phyloP scores from a whole-genome alignment of 176 grass and related monocot species.

The Rhipidocladum racemiflorum region DNA sequence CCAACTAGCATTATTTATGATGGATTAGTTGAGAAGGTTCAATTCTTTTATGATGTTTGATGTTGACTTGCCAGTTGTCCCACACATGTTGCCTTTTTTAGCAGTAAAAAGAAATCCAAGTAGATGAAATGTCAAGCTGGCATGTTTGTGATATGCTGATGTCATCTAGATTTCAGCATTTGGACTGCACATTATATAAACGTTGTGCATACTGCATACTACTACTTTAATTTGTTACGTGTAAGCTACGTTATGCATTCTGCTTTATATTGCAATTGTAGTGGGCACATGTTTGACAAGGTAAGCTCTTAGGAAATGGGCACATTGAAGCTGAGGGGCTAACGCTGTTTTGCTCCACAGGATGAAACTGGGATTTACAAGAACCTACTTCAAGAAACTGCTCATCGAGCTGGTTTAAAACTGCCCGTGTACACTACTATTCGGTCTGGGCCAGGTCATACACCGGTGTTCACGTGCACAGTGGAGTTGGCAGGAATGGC shows the following conservation, averaged over 20 bases:
- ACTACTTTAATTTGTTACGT: not conserved
- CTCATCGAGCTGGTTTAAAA: slow-evolving; percentile 87
- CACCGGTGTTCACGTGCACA: slow-evolving; percentile 89
- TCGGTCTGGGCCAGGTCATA: slow-evolving; percentile 84
- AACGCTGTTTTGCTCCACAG: slow-evolving; percentile 40
- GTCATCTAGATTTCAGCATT: slow-evolving; percentile 20
- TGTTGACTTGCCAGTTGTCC: slow-evolving; percentile 43
- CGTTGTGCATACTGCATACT: not conserved
- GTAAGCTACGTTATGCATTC: not conserved
- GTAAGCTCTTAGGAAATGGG: not conserved
- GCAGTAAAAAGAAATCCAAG: slow-evolving; percentile 26
- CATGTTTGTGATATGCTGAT: slow-evolving; percentile 23
- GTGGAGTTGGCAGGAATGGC: slow-evolving; percentile 90
- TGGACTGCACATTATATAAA: slow-evolving; percentile 1
- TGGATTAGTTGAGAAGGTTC: slow-evolving; percentile 40
- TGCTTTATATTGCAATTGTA: slow-evolving; percentile 25
- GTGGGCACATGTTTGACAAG: not conserved
- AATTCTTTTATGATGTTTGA: slow-evolving; percentile 44
- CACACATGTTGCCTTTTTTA: slow-evolving; percentile 17
- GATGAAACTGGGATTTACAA: slow-evolving; percentile 99
- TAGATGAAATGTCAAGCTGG: slow-evolving; percentile 28
- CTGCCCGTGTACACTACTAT: slow-evolving; percentile 78
- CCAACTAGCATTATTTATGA: slow-evolving; percentile 34
- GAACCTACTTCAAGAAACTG: slow-evolving; percentile 93
- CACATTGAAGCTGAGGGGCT: slow-evolving; percentile 17